Conservation (phyloP, 2,329 filamentous ascomycete species). For the Colletotrichum higginsianum region DNA sequence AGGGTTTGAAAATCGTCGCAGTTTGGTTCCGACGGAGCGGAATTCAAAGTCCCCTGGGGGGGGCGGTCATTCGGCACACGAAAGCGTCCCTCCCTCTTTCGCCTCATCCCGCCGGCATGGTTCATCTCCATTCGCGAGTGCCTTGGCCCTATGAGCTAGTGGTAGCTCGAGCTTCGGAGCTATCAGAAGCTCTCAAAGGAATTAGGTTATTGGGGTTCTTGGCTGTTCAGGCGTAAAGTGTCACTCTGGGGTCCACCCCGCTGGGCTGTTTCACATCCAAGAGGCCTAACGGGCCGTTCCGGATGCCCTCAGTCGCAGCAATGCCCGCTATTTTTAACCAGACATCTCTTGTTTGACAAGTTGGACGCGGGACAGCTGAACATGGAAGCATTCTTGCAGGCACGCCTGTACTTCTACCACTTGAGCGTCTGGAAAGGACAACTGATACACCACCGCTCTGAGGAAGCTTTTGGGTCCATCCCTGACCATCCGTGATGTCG, state of each 20-base stretch:
- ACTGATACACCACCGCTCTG: neutral
- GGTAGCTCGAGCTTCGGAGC: neutral
- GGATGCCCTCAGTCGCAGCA: slow-evolving; percentile 23
- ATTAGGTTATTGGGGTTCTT: slow-evolving; percentile 21
- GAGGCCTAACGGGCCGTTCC: slow-evolving; percentile 39
- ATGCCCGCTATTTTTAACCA: neutral
- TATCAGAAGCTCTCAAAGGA: neutral
- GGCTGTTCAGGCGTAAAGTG: slow-evolving; percentile 20
- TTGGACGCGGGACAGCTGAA: neutral
- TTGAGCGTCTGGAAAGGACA: neutral
- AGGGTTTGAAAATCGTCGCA: slow-evolving; percentile 15
- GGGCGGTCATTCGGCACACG: neutral
- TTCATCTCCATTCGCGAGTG: slow-evolving; percentile 31
- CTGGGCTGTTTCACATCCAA: slow-evolving; percentile 17
- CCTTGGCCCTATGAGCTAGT: slow-evolving; percentile 2
- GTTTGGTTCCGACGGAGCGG: slow-evolving; percentile 24
- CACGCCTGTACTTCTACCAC: no score
- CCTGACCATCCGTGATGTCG: neutral
- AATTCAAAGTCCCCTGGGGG: neutral
- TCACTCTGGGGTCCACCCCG: slow-evolving; percentile 9
- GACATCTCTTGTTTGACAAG: neutral
- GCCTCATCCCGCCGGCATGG: slow-evolving; percentile 17
- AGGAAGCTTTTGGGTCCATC: neutral
- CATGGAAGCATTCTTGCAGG: neutral
- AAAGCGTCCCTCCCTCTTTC: neutral